phyloP scores from a whole-genome alignment of 2,329 filamentous ascomycete genomes.

The Lizonia empirigonia region DNA sequence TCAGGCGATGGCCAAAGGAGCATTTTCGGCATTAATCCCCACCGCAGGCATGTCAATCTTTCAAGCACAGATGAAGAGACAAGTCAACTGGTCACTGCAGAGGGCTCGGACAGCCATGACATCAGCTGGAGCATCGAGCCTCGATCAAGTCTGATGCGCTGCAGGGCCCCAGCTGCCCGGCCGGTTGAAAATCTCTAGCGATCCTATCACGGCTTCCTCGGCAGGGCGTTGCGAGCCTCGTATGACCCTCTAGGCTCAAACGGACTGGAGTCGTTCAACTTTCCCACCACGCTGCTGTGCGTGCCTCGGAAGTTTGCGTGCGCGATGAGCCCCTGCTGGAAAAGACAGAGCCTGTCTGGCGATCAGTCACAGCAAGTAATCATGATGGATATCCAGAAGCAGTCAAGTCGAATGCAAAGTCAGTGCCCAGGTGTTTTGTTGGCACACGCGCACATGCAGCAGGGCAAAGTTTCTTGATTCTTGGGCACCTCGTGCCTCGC shows the following conservation, averaged over 20 bases:
- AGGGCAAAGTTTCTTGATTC: constrained; percentile 5
- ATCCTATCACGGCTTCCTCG: constrained; percentile 35
- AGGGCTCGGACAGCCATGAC: constrained; percentile 31
- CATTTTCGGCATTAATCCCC: constrained; percentile 17
- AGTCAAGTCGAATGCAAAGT: constrained; percentile 6
- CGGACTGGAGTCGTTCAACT: constrained; percentile 5
- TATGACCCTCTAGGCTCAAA: constrained; percentile 10
- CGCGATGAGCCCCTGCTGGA: constrained; percentile 14
- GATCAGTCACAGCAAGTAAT: background rate
- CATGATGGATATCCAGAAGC: background rate
- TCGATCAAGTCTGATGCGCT: constrained; percentile 26
- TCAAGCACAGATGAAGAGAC: constrained; percentile 18
- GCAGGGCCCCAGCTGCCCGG: constrained; percentile 24
- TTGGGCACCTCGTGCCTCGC: constrained; percentile 6
- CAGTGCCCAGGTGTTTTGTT: background rate
- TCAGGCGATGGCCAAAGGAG: constrained; percentile 2
- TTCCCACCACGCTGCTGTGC: constrained; percentile 1
- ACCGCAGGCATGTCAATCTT: constrained; percentile 21
- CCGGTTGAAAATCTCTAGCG: constrained; percentile 26
- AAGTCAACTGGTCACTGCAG: constrained; percentile 15
- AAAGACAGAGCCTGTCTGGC: background rate
- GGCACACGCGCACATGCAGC: constrained; percentile 7
- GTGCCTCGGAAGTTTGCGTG: constrained; percentile 4
- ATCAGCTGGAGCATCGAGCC: constrained; percentile 29
- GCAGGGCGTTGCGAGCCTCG: constrained; percentile 28